phyloP scores from a whole-genome alignment of 1,284 basidiomycete species.

The Rhodotorula sp. region DNA sequence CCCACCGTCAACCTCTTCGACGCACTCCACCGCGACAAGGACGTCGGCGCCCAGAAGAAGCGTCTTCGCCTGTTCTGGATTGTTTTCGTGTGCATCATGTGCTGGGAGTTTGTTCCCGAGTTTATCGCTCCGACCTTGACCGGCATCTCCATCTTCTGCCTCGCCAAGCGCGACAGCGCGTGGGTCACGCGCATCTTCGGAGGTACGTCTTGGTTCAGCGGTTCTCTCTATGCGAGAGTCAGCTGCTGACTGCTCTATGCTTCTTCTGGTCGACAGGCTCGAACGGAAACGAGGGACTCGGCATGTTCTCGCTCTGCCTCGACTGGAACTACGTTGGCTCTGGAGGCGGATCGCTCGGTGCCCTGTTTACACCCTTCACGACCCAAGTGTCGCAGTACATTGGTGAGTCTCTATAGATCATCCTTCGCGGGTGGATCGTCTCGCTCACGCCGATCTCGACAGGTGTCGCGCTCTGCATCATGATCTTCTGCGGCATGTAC shows the following conservation, averaged over 20 bases:
- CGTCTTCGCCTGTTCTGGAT: slow-evolving; percentile 45
- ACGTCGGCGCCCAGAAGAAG: slow-evolving; percentile 39
- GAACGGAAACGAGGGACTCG: slow-evolving; percentile 64
- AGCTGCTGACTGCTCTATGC: too few species aligned
- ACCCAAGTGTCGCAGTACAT: slow-evolving; percentile 5
- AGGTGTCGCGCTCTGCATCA: slow-evolving; percentile 49
- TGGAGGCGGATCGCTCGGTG: slow-evolving; percentile 39
- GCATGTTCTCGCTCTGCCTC: slow-evolving; percentile 54
- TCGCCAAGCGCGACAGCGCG: slow-evolving; percentile 57
- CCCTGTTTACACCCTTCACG: slow-evolving; percentile 27
- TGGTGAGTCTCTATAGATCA: neutral
- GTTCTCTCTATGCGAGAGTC: too few species aligned
- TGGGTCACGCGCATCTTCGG: slow-evolving; percentile 62
- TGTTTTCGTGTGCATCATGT: slow-evolving; percentile 44
- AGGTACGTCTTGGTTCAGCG: neutral
- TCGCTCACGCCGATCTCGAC: slow-evolving; percentile 11
- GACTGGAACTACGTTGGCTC: slow-evolving; percentile 55
- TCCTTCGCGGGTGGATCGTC: neutral
- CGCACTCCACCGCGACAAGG: slow-evolving; percentile 58
- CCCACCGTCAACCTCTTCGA: slow-evolving; percentile 62
- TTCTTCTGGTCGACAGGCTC: slow-evolving; percentile 36
- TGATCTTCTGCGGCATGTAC: slow-evolving; percentile 61
- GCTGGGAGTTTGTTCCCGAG: slow-evolving; percentile 46
- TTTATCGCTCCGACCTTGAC: slow-evolving; percentile 50
- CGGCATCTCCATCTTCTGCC: slow-evolving; percentile 59